Base-by-base conservation (phyloP, 1,139 yeast genomes). In the Saccharomyces pastorianus region DNA sequence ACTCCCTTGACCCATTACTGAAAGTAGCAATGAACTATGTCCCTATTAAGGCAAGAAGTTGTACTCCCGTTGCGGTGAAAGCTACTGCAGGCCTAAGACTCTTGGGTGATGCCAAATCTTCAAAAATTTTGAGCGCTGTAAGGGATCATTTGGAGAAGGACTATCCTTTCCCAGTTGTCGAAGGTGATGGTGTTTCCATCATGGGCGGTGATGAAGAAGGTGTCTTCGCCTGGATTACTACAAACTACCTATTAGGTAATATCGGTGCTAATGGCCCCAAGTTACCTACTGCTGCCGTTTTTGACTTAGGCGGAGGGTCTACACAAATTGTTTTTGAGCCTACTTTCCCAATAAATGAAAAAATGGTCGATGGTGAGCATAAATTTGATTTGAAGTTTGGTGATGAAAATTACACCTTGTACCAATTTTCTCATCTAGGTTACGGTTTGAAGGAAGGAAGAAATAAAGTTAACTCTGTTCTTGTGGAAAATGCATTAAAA, bases 241-340 rank as follows among this genome's bases (percentile, higher is more conserved):
- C 97, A 53, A 93, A 93, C 75, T 93, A 84, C 70, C 76, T 93
- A 60, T 79, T 93, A 62, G 97, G 97, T 47, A 91, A 91, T 72
- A 89, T 93, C 68, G 98, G 98, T 28, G 74, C 83, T 28, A 23
- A 6, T 4, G 72, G 81, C 23, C 85, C 81, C 50, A 82, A 83
- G 71, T 71, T 73, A 31, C 88, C 93, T 32, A 93, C 99, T 11
- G 96, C 96, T 51, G 99, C 98, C 7, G 96, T 93, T 13, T 93
- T 93, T 68, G 99, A 93, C 69, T 81, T 93, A 59, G 99, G 99
- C 63, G 99, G 99, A 62, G 99, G 98, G 6, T 90, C 97, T 4
- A 93, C 99, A 11, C 99, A 93, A 73, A 90, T 93, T 73, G 99
- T 93, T 5, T 93, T 93, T 71, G 98, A 93, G 75, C 99, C 99